Evolutionary conservation across 495 filamentous ascomycete species (phyloP).

Genomic region (Lophiostoma macrostomum): DNA sequence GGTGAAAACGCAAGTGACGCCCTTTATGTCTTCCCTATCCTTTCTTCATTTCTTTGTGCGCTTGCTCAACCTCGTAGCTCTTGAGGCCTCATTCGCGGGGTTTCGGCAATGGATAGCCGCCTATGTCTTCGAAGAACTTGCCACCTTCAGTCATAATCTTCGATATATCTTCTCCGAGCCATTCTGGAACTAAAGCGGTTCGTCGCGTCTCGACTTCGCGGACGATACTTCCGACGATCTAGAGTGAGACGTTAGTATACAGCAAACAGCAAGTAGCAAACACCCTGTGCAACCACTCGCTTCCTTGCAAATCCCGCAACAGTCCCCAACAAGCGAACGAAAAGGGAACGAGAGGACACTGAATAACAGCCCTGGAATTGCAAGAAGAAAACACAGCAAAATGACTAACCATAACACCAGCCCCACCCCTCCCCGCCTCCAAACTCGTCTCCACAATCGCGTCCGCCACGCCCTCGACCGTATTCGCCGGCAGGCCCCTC

Average conservation of each 20-base stretch:
- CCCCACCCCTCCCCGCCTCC: slow-evolving; percentile 12
- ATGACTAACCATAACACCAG: slow-evolving; percentile 16
- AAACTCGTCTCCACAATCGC: slow-evolving; percentile 17
- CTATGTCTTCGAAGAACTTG: slow-evolving; percentile 29
- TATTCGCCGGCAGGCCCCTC: slow-evolving; percentile 24
- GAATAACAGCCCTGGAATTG: no score
- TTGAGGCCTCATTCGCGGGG: neutral
- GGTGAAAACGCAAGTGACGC: no score
- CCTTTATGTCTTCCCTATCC: no score
- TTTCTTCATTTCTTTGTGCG: no score
- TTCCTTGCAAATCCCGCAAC: no score
- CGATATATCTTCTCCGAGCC: slow-evolving; percentile 26
- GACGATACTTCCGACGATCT: slow-evolving; percentile 16
- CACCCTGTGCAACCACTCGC: no score
- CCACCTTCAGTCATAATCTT: slow-evolving; percentile 20
- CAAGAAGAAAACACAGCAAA: no score
- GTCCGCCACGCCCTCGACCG: slow-evolving; percentile 20
- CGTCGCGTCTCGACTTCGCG: slow-evolving; percentile 22
- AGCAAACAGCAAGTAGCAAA: neutral
- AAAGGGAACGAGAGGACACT: no score
- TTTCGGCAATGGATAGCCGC: slow-evolving; percentile 29
- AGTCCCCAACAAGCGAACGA: no score
- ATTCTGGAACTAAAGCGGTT: slow-evolving; percentile 6
- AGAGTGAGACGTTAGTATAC: neutral
- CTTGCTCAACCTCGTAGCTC: no score